A percentile compares a stretch with the other conserved stretches of the same genome.
Conservation (phyloP, 164 flowering plant species). For the Taxillus chinensis region DNA sequence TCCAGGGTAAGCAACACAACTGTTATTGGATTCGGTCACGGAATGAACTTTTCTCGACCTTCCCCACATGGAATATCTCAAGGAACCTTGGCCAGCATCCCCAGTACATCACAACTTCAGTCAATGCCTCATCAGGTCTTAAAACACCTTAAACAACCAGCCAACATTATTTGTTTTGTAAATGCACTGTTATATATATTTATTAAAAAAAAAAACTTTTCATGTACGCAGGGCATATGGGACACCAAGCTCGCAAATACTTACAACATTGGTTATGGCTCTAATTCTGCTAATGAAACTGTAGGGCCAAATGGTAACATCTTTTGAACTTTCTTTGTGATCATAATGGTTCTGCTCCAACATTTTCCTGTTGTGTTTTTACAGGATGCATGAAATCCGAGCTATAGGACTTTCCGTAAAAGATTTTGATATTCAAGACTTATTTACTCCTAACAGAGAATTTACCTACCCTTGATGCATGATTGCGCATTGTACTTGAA, state of each 20-base stretch:
- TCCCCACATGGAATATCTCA: constrained; percentile 27
- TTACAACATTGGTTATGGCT: constrained; percentile 61
- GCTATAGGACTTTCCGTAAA: constrained; percentile 18
- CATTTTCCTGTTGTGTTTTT: not conserved
- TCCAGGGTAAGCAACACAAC: constrained; percentile 32
- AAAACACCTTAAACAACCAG: not conserved
- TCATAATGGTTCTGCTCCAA: too few relatives aligned
- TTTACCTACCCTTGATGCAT: constrained; percentile 8
- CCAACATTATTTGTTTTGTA: not conserved
- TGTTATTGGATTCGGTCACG: constrained; percentile 37
- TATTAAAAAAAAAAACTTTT: too few relatives aligned
- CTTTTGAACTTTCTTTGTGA: too few relatives aligned
- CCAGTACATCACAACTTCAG: constrained; percentile 32
- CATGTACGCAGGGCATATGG: constrained; percentile 28
- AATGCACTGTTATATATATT: constrained; percentile 1
- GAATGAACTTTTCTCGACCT: constrained; percentile 32
- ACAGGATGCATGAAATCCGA: constrained; percentile 49
- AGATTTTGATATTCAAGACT: not conserved
- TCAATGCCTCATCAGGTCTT: constrained; percentile 46
- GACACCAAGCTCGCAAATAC: constrained; percentile 59
- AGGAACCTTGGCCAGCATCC: constrained; percentile 28
- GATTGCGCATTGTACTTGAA: constrained; percentile 22
- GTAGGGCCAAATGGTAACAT: constrained; percentile 45
- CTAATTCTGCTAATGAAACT: constrained; percentile 37
- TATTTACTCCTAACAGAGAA: constrained; percentile 16